phyloP scores from a whole-genome alignment of 163 green algal species.

The Scenedesmus sp. region DNA sequence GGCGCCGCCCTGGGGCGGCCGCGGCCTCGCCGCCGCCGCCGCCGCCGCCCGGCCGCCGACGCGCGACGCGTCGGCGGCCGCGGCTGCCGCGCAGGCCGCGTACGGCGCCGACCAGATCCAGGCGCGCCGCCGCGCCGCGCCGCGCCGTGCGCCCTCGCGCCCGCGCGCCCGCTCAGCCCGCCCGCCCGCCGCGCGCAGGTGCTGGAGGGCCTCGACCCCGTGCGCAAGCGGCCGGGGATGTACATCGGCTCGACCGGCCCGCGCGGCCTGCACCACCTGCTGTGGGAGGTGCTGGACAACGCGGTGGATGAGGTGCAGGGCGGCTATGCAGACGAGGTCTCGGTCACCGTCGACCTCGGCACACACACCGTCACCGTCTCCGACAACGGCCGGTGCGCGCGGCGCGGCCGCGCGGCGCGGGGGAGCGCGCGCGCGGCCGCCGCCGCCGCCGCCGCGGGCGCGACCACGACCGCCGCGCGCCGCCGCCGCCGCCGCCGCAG shows the following conservation, averaged over 20 bases:
- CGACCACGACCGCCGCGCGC: too few relatives aligned
- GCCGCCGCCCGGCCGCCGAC: background rate
- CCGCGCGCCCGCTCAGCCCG: too few relatives aligned
- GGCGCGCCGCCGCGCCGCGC: background rate
- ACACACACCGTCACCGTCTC: constrained; percentile 80
- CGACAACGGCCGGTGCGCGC: constrained; percentile 87
- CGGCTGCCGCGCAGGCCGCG: constrained; percentile 5
- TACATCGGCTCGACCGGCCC: constrained; percentile 98
- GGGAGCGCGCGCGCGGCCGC: background rate
- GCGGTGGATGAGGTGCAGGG: constrained; percentile 90
- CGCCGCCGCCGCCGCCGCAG: too few relatives aligned
- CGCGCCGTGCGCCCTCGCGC: too few relatives aligned
- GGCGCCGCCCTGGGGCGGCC: background rate
- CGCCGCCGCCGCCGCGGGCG: too few relatives aligned
- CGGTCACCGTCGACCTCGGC: constrained; percentile 78
- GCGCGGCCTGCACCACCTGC: constrained; percentile 94
- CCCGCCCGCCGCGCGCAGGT: constrained; percentile 77
- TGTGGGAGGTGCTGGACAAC: constrained; percentile 97
- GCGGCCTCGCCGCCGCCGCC: background rate
- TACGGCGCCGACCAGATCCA: constrained; percentile 42
- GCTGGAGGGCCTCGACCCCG: constrained; percentile 96
- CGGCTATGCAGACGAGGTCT: constrained; percentile 72
- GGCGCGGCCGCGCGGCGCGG: background rate
- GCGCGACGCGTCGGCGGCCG: background rate
- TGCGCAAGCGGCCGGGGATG: constrained; percentile 98